Conservation (phyloP, 495 filamentous ascomycete genomes). For the Aspergillus campestris region DNA sequence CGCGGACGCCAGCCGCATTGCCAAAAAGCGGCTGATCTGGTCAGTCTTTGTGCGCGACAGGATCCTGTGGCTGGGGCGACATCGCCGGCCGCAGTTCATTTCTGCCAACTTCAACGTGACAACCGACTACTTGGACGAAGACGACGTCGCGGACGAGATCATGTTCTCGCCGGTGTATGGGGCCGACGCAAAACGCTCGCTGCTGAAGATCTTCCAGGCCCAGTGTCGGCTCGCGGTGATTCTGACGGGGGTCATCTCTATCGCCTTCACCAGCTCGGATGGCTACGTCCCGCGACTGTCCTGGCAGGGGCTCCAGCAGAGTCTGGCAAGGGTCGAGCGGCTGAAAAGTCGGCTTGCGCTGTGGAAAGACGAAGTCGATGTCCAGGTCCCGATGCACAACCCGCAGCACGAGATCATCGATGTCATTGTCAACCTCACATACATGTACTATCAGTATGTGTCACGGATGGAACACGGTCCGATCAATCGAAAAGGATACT, state of each 20-base stretch:
- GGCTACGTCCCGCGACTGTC: slow-evolving; percentile 4
- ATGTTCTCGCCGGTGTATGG: slow-evolving; percentile 33
- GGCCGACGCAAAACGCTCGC: slow-evolving; percentile 25
- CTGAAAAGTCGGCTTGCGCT: slow-evolving; percentile 1
- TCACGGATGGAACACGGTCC: no score
- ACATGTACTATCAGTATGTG: slow-evolving; percentile 42
- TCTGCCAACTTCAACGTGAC: slow-evolving; percentile 29
- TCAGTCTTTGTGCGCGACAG: slow-evolving; percentile 43
- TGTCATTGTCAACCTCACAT: slow-evolving; percentile 34
- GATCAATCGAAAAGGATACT: no score
- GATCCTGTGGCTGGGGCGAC: slow-evolving; percentile 36
- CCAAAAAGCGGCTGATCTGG: slow-evolving; percentile 40
- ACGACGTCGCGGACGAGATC: slow-evolving; percentile 35
- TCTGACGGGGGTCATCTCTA: slow-evolving; percentile 33
- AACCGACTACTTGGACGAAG: slow-evolving; percentile 22
- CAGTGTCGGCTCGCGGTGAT: slow-evolving; percentile 35
- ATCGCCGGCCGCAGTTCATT: slow-evolving; percentile 36
- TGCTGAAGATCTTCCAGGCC: slow-evolving; percentile 33
- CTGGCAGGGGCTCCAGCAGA: slow-evolving; percentile 4
- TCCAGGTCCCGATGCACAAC: no score
- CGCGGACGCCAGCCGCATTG: slow-evolving; percentile 10
- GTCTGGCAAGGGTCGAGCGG: neutral
- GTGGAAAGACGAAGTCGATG: slow-evolving; percentile 1
- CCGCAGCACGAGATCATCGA: no score
- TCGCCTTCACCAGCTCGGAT: slow-evolving; percentile 25